phyloP scores from a whole-genome alignment of 345 rosid genomes.

The Eucalyptus tenuipes region DNA sequence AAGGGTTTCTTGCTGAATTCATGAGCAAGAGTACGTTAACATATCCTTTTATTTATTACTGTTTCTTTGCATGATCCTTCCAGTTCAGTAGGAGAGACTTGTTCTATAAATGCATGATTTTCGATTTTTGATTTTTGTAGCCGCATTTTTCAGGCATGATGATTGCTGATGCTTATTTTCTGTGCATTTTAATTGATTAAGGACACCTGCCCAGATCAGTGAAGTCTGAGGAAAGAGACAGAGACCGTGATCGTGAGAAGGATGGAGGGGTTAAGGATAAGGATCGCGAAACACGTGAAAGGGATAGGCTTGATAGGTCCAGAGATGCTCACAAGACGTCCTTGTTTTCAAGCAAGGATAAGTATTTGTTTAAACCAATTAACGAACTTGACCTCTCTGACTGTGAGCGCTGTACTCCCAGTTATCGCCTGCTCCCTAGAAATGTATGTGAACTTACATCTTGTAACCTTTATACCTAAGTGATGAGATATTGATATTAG shows the following conservation, averaged over 20 bases:
- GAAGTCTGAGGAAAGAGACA: conserved; percentile 62
- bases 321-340: conserved; percentile 26
- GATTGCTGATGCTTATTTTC: background rate
- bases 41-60: background rate
- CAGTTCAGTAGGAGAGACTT: background rate
- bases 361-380: conserved; percentile 74
- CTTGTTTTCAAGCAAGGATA: conserved; percentile 54
- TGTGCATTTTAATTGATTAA: conserved; percentile 15
- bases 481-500: background rate
- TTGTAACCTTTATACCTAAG: background rate
- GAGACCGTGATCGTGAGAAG: conserved; percentile 52
- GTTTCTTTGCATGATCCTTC: background rate
- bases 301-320: conserved; percentile 65
- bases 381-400: conserved; percentile 92
- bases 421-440: conserved; percentile 92
- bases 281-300: conserved; percentile 54
- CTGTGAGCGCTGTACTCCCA: conserved; percentile 96
- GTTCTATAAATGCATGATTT: background rate
- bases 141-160: background rate
- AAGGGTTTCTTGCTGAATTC: conserved; percentile 74
- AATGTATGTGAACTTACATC: conserved; percentile 21
- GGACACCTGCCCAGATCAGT: conserved; percentile 54
- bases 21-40: conserved; percentile 72
- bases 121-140: background rate
- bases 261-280: conserved; percentile 57